Conservation (phyloP, 2,329 filamentous ascomycete genomes). For the Cytospora piceae region DNA sequence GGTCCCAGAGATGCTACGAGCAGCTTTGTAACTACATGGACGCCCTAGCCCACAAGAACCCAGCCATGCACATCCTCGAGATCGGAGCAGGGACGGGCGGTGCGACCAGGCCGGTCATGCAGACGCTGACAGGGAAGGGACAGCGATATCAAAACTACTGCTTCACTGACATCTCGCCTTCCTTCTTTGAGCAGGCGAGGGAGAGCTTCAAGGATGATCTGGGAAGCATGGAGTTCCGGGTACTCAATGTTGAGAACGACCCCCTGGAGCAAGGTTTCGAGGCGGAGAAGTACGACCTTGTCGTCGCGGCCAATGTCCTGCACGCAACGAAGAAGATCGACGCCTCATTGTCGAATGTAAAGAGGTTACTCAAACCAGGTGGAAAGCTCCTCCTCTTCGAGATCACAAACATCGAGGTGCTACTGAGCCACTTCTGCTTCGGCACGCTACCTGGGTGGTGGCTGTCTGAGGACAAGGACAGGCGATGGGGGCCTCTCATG, state of each 20-base stretch:
- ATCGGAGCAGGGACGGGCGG: constrained; percentile 43
- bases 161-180: constrained; percentile 46
- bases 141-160: constrained; percentile 36
- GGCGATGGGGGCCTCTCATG: constrained; percentile 35
- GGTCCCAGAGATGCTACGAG: constrained; percentile 30
- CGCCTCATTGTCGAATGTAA: constrained; percentile 35
- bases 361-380: constrained; percentile 38
- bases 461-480: constrained; percentile 38
- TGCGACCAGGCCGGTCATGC: constrained; percentile 37
- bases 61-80: constrained; percentile 42
- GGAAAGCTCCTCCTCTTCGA: constrained; percentile 40
- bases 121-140: constrained; percentile 30
- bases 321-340: constrained; percentile 38
- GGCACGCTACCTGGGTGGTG: constrained; percentile 41
- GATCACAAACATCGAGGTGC: constrained; percentile 32
- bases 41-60: constrained; percentile 38
- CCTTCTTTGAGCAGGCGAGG: constrained; percentile 43
- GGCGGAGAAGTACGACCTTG: constrained; percentile 35
- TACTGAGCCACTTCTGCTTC: constrained; percentile 35
- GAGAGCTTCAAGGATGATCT: constrained; percentile 34
- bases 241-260: constrained; percentile 42
- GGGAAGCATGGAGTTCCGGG: constrained; percentile 39
- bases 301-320: constrained; percentile 40
- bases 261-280: constrained; percentile 37
- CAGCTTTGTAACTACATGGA: constrained; percentile 34